phyloP scores from a whole-genome alignment of 495 filamentous ascomycete genomes.

The Platismatia glauca region DNA sequence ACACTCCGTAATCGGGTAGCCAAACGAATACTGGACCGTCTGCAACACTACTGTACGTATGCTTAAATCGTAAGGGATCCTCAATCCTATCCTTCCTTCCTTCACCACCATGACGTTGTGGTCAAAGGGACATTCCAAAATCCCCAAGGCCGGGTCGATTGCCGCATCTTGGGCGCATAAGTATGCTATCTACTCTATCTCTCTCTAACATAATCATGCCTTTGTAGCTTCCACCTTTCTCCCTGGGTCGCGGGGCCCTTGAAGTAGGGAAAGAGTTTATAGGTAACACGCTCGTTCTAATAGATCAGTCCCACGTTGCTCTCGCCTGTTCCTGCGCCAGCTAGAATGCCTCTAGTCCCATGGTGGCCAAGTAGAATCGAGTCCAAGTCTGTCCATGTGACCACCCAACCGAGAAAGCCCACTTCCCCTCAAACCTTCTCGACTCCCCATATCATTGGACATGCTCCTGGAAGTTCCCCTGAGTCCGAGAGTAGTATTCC shows the following conservation, averaged over 20 bases:
- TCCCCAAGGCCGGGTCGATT: neutral
- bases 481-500: neutral
- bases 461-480: neutral
- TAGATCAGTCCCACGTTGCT: conserved; percentile 2
- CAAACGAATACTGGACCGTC: neutral
- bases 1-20: neutral
- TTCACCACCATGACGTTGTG: neutral
- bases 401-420: neutral
- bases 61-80: neutral
- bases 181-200: neutral
- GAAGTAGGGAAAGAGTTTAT: no score
- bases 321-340: conserved; percentile 6
- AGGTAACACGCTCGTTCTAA: neutral
- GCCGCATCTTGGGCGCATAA: neutral
- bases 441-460: neutral
- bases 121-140: neutral
- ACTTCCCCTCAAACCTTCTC: conserved; percentile 4
- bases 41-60: neutral
- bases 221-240: neutral
- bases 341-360: conserved; percentile 5
- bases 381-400: conserved; percentile 5
- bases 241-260: no score
- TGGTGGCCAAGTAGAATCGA: conserved; percentile 2
- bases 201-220: neutral
- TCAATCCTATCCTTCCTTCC: neutral